Conservation (phyloP, 148 eudicot species). For the Gaultheria prostrata region DNA sequence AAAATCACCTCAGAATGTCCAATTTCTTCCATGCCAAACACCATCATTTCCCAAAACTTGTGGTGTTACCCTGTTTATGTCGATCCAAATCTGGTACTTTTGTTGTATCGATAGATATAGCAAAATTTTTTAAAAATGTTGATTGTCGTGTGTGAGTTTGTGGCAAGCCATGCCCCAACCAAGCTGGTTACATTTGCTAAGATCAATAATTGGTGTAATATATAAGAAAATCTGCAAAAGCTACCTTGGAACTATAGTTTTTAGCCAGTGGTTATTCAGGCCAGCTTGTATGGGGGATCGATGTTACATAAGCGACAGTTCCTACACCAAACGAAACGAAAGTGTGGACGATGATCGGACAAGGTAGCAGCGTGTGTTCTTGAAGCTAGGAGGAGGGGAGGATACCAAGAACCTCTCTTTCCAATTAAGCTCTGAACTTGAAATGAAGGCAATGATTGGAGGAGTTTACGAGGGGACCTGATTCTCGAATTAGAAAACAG, state of each 20-base stretch:
- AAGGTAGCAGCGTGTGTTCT: not conserved
- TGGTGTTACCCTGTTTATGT: not conserved
- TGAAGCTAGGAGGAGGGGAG: not conserved
- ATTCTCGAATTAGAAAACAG: too few relatives aligned
- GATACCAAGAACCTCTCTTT: not conserved
- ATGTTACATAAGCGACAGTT: not conserved
- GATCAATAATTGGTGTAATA: not conserved
- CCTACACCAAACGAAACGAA: not conserved
- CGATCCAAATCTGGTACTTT: not conserved
- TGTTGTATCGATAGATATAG: not conserved
- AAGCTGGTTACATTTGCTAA: not conserved
- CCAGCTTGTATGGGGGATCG: not conserved
- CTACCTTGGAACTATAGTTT: not conserved
- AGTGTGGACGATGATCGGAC: not conserved
- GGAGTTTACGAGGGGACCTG: too few relatives aligned
- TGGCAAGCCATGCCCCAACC: not conserved
- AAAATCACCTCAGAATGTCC: not conserved
- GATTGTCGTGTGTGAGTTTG: not conserved
- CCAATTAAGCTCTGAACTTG: not conserved
- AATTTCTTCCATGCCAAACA: slow-evolving; percentile 8
- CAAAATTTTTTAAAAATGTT: not conserved
- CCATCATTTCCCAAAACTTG: not conserved
- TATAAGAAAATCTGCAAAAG: not conserved
- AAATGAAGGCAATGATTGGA: not conserved
- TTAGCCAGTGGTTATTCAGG: not conserved